Base-by-base conservation (phyloP, 352 stramenopile genomes). In the Saprolegnia parasitica region DNA sequence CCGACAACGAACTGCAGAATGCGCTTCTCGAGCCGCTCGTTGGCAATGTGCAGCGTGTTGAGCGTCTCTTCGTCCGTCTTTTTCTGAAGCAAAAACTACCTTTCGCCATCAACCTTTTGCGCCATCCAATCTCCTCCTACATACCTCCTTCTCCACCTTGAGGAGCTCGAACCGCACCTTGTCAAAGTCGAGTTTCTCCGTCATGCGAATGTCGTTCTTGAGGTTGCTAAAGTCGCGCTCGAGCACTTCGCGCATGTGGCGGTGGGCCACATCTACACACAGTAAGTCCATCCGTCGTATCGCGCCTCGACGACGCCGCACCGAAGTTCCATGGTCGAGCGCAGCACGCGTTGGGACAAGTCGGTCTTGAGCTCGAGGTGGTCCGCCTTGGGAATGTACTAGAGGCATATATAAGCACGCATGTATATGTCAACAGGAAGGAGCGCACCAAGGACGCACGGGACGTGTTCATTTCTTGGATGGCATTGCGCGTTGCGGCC, bases 111-210 rank as follows among this genome's bases (percentile, higher is more conserved):
- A n/a, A n/a, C n/a, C n/a, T n/a, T n/a, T n/a, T n/a, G n/a, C n/a
- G n/a, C n/a, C n/a, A n/a, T n/a, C n/a, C n/a, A n/a, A n/a, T n/a
- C n/a, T n/a, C n/a, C n/a, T n/a, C n/a, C 21, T 52, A 21, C 21
- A 29, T 55, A 55, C 47, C 47, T 95, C 93, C 50, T 93, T 93
- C 68, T 95, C 87, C 9, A 95, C 82, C 75, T 93, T 85, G 1
- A 81, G 80, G 49, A 95, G 91, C 70, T 95, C 87, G 72, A 92
- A 85, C 65, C 85, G 87, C 66, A 95, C 89, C 71, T 93, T 92
- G 74, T 95, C 87, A 63, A 95, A 93, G 67, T 95, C 87, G 71
- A 93, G 90, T 72, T 95, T 93, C 74, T 95, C 87, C 11, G 92
- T 80, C 87, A 95, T 93, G 61, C 87, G 85, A 72, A 95, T 95